A percentile compares a stretch with the other conserved stretches of the same genome.
These are phyloP conservation scores for Nemania sp. DNA, from an alignment of 2,329 filamentous ascomycete species.

Conservation along the genomic window DNA sequence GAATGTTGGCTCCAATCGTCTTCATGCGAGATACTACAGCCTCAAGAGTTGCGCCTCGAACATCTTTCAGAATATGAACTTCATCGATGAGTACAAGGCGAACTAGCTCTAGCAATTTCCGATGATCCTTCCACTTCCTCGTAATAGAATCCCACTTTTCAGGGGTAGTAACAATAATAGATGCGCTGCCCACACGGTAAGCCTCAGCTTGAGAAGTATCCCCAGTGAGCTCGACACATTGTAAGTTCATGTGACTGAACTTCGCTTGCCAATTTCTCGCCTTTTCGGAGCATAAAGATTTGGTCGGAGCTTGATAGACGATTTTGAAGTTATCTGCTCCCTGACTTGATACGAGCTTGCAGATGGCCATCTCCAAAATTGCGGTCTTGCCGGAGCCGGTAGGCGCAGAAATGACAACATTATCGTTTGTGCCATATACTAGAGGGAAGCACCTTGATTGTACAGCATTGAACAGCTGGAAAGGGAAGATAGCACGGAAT, in stretches of 20 bases:
- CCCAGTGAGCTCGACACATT: constrained; percentile 83
- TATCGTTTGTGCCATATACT: constrained; percentile 76
- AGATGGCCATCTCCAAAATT: constrained; percentile 84
- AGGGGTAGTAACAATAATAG: constrained; percentile 87
- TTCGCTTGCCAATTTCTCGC: constrained; percentile 82
- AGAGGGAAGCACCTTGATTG: constrained; percentile 82
- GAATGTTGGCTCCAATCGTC: constrained; percentile 77
- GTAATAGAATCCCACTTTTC: constrained; percentile 95
- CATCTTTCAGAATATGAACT: constrained; percentile 86
- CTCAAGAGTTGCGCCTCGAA: constrained; percentile 82
- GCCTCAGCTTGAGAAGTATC: constrained; percentile 79
- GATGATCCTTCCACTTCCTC: constrained; percentile 85
- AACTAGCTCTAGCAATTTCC: constrained; percentile 78
- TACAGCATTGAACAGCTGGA: constrained; percentile 81
- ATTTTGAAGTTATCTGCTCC: constrained; percentile 77
- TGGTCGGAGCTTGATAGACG: constrained; percentile 87
- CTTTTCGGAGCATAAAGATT: constrained; percentile 82
- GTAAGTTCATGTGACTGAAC: constrained; percentile 74
- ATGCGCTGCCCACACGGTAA: constrained; percentile 76
- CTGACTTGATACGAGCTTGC: constrained; percentile 71
- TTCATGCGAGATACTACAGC: constrained; percentile 91
- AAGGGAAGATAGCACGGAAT: constrained; percentile 77
- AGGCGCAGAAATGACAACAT: constrained; percentile 82
- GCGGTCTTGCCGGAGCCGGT: constrained; percentile 89
- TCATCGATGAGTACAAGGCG: constrained; percentile 88